Evolutionary conservation across 2,329 filamentous ascomycete genomes (phyloP), one percentile per base, ranked within the genome.

Genomic region (Diplocarpon rosae): DNA sequence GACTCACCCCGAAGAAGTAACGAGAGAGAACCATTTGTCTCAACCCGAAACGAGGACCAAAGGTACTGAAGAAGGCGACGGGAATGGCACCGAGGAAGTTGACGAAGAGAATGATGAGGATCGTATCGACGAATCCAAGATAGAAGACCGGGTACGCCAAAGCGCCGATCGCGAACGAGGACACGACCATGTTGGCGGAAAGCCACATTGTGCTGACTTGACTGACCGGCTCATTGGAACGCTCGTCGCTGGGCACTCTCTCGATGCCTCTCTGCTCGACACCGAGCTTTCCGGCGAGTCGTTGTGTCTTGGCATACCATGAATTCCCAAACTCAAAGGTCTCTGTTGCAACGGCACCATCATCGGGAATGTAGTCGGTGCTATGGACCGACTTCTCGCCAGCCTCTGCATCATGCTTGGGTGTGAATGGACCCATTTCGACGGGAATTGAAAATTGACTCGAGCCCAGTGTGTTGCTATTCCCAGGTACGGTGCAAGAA

Each of bases 21-120:
- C 84, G 71, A 10, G 80, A 79, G n/a, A 89, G 69, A 1, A 88
- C 81, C 79, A 89, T 87, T 59, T 88, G 85, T 43, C 85, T 76
- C 51, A 88, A 69, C 3, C 84, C 85, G 52, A 86, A 87, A 8
- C 67, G 66, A 2, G 85, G 80, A 2, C 85, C 84, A 58, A 88
- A 86, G 14, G 77, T 84, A 1, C 80, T 83, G 68, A 88, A 88
- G 64, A 81, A 86, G 58, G 76, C 82, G 13, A 86, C 83, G 0
- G 83, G 80, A 39, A 80, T 58, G 39, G 83, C 72, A n/a, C 80
- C 83, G 9, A 90, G 66, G 4, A 86, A 59, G 56, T 88, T 89
- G 67, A 89, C 75, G 65, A 88, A 85, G 42, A 90, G 62, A 47
- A 84, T 80, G 28, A 79, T 74, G 37, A 90, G 65, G 29, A 83